Base-by-base conservation (phyloP, 371 early-diverging fungal species). In the Dichotomocladium elegans region DNA sequence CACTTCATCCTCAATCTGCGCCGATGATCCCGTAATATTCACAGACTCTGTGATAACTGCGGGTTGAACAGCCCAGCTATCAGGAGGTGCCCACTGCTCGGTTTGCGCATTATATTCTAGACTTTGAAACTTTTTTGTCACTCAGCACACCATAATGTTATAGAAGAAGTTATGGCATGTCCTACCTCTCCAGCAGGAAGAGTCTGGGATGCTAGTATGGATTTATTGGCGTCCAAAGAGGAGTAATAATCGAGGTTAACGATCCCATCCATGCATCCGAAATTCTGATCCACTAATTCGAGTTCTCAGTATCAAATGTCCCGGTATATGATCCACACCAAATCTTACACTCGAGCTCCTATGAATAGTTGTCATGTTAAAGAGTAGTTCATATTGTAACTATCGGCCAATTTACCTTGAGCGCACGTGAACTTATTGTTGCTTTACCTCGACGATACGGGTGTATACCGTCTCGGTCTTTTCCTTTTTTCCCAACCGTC, bases 41-140 rank as follows among this genome's bases (percentile, higher is more conserved):
- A n/a, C n/a, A 8, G 27, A 28, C n/a, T 50, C 63, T 21, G 22
- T 14, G 8, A 12, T 43, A 3, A 15, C 49, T 11, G 57, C 41
- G n/a, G 63, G 59, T 37, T 77, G 70, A 6, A 88, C 85, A 5
- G 80, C 87, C 88, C 88, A 88, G 33, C 85, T 85, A 45, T 88
- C 88, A 30, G 88, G 88, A 21, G 87, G 77, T 7, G 76, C 68
- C 88, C 88, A 88, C 14, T 71, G 59, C 51, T 81, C 86, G 22
- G 34, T 26, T 31, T 14, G 15, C 19, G 35, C 42, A 0, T 40
- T 19, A 37, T n/a, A n/a, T n/a, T n/a, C n/a, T n/a, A n/a, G n/a
- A n/a, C n/a, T n/a, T n/a, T n/a, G n/a, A n/a, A n/a, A n/a, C n/a
- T n/a, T n/a, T n/a, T n/a, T n/a, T n/a, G n/a, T n/a, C n/a, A n/a